Conservation (phyloP, 331 rosid species). For the Arachis monticola region DNA sequence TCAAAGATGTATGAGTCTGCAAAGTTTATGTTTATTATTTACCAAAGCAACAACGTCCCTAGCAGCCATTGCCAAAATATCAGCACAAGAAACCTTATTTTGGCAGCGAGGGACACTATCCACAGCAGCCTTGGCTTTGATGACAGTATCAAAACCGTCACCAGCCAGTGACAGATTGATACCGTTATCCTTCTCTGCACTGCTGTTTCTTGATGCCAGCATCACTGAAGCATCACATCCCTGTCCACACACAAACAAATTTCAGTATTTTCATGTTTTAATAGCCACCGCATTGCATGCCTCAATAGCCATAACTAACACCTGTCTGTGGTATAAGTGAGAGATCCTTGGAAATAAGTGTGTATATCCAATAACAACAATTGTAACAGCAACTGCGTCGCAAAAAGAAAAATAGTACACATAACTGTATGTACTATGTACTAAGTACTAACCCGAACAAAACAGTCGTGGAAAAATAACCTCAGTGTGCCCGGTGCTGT, state of each 20-base stretch:
- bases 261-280: too few relatives aligned
- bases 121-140: conserved; percentile 83
- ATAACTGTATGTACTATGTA: too few relatives aligned
- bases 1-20: too few relatives aligned
- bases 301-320: too few relatives aligned
- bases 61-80: conserved; percentile 84
- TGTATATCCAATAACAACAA: too few relatives aligned
- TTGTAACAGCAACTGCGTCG: too few relatives aligned
- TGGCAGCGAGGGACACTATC: conserved; percentile 65
- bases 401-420: too few relatives aligned
- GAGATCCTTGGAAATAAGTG: too few relatives aligned
- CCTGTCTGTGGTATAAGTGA: too few relatives aligned
- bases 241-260: conserved; percentile 39
- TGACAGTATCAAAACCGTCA: conserved; percentile 92
- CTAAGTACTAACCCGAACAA: conserved; percentile 56
- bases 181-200: conserved; percentile 70
- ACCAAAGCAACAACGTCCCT: conserved; percentile 82
- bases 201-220: conserved; percentile 55
- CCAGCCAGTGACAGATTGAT: conserved; percentile 81
- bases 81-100: conserved; percentile 92
- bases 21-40: conserved; percentile 8
- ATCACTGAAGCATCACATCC: conserved; percentile 95
- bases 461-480: conserved; percentile 93
- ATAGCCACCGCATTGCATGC: too few relatives aligned
- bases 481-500: conserved; percentile 92